Conservation (phyloP, 2,329 filamentous ascomycete genomes). For the Shiraia bambusicola region DNA sequence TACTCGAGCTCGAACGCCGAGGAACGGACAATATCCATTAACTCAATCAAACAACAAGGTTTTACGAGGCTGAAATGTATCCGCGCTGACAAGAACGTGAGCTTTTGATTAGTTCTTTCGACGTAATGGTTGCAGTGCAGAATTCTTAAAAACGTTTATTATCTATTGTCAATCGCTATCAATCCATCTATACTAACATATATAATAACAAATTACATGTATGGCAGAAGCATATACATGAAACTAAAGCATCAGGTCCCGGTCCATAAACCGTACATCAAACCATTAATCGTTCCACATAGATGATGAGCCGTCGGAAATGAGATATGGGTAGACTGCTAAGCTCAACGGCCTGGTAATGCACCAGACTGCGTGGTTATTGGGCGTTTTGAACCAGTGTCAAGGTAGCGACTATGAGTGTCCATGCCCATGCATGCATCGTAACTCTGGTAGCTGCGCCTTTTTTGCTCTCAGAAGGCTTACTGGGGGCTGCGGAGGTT, state of each 20-base stretch:
- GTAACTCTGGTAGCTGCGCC: constrained; percentile 11
- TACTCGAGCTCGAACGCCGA: too few species aligned
- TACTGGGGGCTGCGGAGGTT: constrained; percentile 6
- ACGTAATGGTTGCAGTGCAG: too few species aligned
- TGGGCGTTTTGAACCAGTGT: background rate
- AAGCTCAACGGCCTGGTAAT: too few species aligned
- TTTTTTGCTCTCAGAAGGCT: constrained; percentile 20
- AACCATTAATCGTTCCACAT: constrained; percentile 7
- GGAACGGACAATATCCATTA: too few species aligned
- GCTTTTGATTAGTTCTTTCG: too few species aligned
- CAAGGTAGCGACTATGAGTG: background rate
- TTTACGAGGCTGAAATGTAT: too few species aligned
- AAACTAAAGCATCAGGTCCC: background rate
- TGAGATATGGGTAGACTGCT: too few species aligned
- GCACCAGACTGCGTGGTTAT: too few species aligned
- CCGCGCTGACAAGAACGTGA: too few species aligned
- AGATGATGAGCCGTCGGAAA: background rate
- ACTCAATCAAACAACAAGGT: too few species aligned
- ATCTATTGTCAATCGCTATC: too few species aligned
- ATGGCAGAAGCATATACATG: constrained; percentile 17
- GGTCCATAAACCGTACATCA: constrained; percentile 3
- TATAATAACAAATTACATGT: constrained; percentile 13
- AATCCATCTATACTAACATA: background rate
- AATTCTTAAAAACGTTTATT: too few species aligned
- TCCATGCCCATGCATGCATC: background rate